Base-by-base conservation (phyloP, 441 rosid genomes). In the Bocquillonia castaneifolia region DNA sequence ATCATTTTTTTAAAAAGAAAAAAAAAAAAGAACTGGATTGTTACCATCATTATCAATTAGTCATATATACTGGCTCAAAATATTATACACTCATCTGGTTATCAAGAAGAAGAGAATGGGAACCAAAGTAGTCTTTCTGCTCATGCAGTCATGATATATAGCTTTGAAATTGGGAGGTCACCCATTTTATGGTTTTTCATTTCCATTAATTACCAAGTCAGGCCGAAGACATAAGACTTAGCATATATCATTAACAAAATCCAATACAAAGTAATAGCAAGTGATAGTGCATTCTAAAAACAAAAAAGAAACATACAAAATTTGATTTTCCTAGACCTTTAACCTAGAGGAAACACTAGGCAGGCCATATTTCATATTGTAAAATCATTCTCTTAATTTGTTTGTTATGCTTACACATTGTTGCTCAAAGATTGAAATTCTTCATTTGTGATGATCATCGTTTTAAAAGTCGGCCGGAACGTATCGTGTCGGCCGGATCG, bases 31-130 rank as follows among this genome's bases (percentile, higher is more conserved):
- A n/a, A 28, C 15, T 12, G 34, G 26, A 39, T 20, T 34, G 29
- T 48, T 31, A 66, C 56, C 47, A 66, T 7, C 69, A 55, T 59
- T 54, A 10, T 67, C 70, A 6, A 54, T 42, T 26, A 61, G 59
- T 42, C 51, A 23, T 53, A 10, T 58, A 70, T 29, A 63, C 66
- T 58, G 20, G n/a, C n/a, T n/a, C n/a, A n/a, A 37, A 29, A 42
- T 53, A 15, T 9, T 10, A 32, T 39, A 17, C 12, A 3, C 25
- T 36, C 40, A 20, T 55, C 22, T 20, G 14, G 22, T 20, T 20
- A 42, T 67, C n/a, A 14, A 34, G 57, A 40, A 67, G 13, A 67
- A 55, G 40, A 55, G 40, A 42, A 56, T 18, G 14, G 22, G 45
- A 44, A 56, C 26, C 9, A 18, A 25, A 56, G 14, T 7, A n/a